These are phyloP conservation scores for Eleusine coracana DNA, from an alignment of 176 grass and related monocot species.

Conservation along the genomic window DNA sequence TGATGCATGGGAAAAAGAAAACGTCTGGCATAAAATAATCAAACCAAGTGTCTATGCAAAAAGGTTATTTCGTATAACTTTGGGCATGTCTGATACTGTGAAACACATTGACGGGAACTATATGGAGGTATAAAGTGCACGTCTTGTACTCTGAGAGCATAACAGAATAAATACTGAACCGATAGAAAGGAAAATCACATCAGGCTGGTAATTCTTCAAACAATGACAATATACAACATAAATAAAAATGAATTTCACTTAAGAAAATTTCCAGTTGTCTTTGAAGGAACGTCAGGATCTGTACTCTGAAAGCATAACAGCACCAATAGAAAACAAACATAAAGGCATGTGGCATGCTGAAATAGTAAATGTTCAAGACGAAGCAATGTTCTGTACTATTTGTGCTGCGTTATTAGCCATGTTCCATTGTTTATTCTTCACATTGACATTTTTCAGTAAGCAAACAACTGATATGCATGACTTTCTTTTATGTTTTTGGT, in stretches of 20 bases:
- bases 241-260: background rate
- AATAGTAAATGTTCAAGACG: background rate
- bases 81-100: background rate
- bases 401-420: background rate
- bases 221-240: background rate
- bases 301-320: background rate
- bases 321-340: background rate
- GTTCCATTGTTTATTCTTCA: slow-evolving; percentile 5
- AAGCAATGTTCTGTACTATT: background rate
- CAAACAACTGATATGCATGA: background rate
- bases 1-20: background rate
- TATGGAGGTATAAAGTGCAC: background rate
- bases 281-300: background rate
- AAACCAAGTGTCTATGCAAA: background rate
- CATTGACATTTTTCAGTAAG: slow-evolving; percentile 33
- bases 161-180: background rate
- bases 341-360: background rate
- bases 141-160: background rate
- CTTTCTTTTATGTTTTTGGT: background rate
- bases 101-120: background rate
- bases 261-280: background rate
- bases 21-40: background rate
- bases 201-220: background rate
- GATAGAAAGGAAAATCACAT: background rate
- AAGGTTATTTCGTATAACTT: background rate